A percentile compares a stretch with the other conserved stretches of the same genome.
Conservation (phyloP, 192 early-diverging fungal species). For the Mortierella claussenii region DNA sequence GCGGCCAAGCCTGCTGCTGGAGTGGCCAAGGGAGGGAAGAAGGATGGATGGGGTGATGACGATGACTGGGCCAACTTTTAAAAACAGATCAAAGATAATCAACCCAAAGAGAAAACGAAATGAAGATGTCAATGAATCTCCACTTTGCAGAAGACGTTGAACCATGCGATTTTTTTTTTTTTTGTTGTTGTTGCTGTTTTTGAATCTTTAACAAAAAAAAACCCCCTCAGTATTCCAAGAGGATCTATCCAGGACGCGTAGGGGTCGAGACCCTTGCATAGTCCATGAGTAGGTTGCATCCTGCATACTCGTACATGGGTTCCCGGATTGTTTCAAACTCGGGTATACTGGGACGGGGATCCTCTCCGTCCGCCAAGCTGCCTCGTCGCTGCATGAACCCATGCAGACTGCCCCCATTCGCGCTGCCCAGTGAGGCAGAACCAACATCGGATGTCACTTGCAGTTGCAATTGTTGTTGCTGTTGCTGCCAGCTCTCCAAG, state of each 20-base stretch:
- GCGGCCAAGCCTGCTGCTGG: conserved; percentile 9
- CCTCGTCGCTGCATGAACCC: conserved; percentile 37
- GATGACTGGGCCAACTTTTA: conserved; percentile 53
- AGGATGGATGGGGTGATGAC: conserved; percentile 52
- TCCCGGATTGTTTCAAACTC: conserved; percentile 76
- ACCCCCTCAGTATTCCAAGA: too few species aligned
- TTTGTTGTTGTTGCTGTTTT: neutral
- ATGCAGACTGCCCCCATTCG: conserved; percentile 46
- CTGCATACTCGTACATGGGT: conserved; percentile 71
- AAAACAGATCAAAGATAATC: conserved; percentile 4
- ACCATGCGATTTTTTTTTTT: too few species aligned
- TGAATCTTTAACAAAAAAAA: neutral
- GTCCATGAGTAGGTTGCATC: conserved; percentile 74
- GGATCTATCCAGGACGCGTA: conserved; percentile 65
- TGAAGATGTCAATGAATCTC: neutral
- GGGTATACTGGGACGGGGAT: conserved; percentile 57
- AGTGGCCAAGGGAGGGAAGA: conserved; percentile 33
- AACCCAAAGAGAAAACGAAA: neutral
- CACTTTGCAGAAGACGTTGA: too few species aligned
- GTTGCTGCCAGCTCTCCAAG: conserved; percentile 8
- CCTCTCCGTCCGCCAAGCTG: conserved; percentile 26
- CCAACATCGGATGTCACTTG: neutral
- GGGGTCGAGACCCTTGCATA: conserved; percentile 73
- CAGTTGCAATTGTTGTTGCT: conserved; percentile 9
- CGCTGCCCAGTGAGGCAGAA: conserved; percentile 34